phyloP scores from a whole-genome alignment of 257 asterid genomes.

The Henckelia pumila region DNA sequence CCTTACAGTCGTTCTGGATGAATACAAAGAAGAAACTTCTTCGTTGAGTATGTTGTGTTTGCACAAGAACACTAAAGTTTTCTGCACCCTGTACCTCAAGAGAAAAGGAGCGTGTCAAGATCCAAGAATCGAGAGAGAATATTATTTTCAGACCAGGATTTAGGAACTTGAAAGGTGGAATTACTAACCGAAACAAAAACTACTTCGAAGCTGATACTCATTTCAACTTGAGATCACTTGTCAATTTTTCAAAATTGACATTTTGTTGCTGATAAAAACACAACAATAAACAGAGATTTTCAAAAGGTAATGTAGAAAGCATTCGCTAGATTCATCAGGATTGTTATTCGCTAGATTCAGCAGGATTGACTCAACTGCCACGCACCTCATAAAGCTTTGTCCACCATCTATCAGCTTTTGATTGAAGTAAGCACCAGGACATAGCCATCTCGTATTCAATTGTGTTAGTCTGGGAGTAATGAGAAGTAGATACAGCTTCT shows the following conservation, averaged over 20 bases:
- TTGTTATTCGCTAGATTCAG: slow-evolving; percentile 15
- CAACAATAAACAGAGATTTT: slow-evolving; percentile 2
- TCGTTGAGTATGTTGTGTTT: background rate
- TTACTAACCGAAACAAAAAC: slow-evolving; percentile 28
- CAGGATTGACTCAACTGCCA: slow-evolving; percentile 2
- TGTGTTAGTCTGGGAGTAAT: slow-evolving; percentile 82
- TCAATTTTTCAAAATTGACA: slow-evolving; percentile 31
- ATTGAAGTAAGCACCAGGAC: slow-evolving; percentile 68
- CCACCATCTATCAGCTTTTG: slow-evolving; percentile 64
- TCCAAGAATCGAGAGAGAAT: background rate
- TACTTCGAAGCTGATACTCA: slow-evolving; percentile 26
- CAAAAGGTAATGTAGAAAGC: background rate
- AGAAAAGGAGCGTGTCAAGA: background rate
- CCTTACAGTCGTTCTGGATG: background rate
- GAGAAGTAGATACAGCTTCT: slow-evolving; percentile 81
- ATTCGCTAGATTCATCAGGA: slow-evolving; percentile 13
- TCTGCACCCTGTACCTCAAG: background rate
- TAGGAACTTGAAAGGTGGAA: slow-evolving; percentile 3
- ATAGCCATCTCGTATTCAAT: slow-evolving; percentile 79
- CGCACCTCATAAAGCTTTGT: slow-evolving; percentile 62
- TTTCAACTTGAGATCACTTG: slow-evolving; percentile 34
- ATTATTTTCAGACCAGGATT: background rate
- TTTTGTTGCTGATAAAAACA: slow-evolving; percentile 40
- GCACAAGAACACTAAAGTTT: background rate
- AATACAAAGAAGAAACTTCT: background rate